These are phyloP conservation scores for Neurospora tetraspora DNA, from an alignment of 495 filamentous ascomycete genomes.

Conservation along the genomic window DNA sequence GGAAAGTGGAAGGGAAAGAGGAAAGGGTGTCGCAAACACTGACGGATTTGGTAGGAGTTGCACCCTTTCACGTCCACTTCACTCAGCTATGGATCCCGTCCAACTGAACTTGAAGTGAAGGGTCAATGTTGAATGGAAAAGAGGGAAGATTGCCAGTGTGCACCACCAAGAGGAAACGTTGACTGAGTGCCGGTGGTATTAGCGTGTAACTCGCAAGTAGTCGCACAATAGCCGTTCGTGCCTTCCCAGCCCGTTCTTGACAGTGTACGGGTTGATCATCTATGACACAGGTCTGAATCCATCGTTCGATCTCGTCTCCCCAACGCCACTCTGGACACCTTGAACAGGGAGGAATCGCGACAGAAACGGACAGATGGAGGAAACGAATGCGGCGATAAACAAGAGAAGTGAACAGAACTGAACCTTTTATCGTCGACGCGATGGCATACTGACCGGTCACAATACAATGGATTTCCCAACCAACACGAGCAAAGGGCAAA, in stretches of 20 bases:
- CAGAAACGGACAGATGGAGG: not conserved
- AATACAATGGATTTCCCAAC: not conserved
- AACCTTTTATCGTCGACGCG: not conserved
- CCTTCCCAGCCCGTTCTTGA: not conserved
- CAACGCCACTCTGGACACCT: not conserved
- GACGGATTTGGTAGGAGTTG: not conserved
- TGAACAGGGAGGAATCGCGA: not conserved
- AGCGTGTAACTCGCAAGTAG: not conserved
- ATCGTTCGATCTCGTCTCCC: not conserved
- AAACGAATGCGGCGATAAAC: not conserved
- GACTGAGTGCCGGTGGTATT: not conserved
- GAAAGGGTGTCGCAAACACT: not conserved
- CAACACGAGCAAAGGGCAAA: not conserved
- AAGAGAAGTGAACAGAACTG: not conserved
- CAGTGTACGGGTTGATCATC: not conserved
- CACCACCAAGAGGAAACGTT: not conserved
- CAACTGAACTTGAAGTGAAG: not conserved
- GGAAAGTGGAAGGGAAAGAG: not conserved
- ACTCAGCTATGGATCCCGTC: not conserved
- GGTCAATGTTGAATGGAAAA: not conserved
- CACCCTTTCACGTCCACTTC: not conserved
- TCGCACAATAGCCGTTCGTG: not conserved
- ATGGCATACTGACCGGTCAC: not conserved
- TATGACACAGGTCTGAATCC: not conserved
- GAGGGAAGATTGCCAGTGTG: not conserved